Base-by-base conservation (phyloP, 177 flowering plant genomes). In the Vitis hybrid region DNA sequence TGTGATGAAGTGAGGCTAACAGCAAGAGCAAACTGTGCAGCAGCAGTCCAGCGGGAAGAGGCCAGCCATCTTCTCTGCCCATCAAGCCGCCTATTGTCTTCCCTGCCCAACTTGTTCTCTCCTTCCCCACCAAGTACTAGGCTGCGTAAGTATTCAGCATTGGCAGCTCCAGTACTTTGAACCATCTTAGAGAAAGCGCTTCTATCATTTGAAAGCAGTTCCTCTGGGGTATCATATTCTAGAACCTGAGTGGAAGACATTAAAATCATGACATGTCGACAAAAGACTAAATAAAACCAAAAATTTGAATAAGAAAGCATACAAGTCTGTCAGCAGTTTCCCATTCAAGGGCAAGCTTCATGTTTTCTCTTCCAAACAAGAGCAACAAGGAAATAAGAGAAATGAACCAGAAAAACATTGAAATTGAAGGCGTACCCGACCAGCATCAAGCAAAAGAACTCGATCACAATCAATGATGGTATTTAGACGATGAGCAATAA, bases 101-200 rank as follows among this genome's bases (percentile, higher is more conserved):
- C 82, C 68, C 79, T 81, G 56, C 45, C 74, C 2, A 63, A 60
- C 74, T 63, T 80, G 70, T 74, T 80, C 71, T 85, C 89, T 56
- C 78, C 81, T 56, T 81, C 88, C 18, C 83, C 74, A 11, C 71
- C 86, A 50, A 85, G 83, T 19, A 84, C 97, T 66, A 96, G 82
- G 79, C 89, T 77, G 58, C 88, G 88, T 61, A 96, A 79, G 78
- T 96, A 96, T 68, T 92, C 84, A 30, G 98, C 98, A 88, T 91
- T 96, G 73, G 97, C 97, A 64, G 89, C 79, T 55, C 99, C 99
- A 2, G 99, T 96, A 73, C 99, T 96, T 51, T 85, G 91, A 72
- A 96, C 99, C 98, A 96, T 96, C 82, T 87, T 91, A 64, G 95
- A 93, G 88, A 96, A 96, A 55, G 93, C 84, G 74, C 91, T 87